Percentiles rank a stretch among this genome's conserved stretches.
Conservation (phyloP, 805 yeast genomes). For the Saturnispora sekii region DNA sequence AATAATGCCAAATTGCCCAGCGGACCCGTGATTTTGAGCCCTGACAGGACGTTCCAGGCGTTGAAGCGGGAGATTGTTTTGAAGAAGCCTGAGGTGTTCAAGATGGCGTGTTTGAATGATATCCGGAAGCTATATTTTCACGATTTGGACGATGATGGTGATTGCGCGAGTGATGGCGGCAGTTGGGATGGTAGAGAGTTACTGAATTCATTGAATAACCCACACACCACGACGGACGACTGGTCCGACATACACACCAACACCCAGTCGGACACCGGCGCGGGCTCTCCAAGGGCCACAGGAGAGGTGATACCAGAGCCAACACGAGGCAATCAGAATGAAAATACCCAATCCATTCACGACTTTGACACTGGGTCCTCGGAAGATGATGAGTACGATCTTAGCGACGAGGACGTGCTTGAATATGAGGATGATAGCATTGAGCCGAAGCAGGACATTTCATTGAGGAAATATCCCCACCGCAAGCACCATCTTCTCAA, state of each 20-base stretch:
- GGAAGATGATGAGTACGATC: neutral
- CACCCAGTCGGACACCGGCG: constrained; percentile 1
- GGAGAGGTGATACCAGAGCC: neutral
- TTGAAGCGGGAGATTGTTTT: constrained; percentile 81
- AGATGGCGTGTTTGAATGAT: constrained; percentile 92
- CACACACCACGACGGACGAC: constrained; percentile 7
- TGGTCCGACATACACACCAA: constrained; percentile 16
- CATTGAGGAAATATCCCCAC: neutral
- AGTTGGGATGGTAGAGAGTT: constrained; percentile 3
- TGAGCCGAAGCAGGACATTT: neutral
- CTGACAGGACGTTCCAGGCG: constrained; percentile 96
- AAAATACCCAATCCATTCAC: too few relatives aligned
- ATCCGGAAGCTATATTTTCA: constrained; percentile 55
- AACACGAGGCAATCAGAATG: too few relatives aligned
- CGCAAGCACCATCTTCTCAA: constrained; percentile 6
- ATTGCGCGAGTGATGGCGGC: constrained; percentile 1
- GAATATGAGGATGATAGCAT: neutral
- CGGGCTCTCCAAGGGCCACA: neutral
- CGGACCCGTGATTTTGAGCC: constrained; percentile 93
- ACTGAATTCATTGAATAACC: neutral
- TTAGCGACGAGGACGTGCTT: neutral
- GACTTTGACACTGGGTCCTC: too few relatives aligned
- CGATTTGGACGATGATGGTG: constrained; percentile 5
- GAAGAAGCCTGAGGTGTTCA: constrained; percentile 96
- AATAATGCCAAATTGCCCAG: constrained; percentile 63